A percentile compares a stretch with the other conserved stretches of the same genome.
Evolutionary conservation across 1,139 yeast species (phyloP).

Genomic region (Magnusiomyces suaveolens): DNA sequence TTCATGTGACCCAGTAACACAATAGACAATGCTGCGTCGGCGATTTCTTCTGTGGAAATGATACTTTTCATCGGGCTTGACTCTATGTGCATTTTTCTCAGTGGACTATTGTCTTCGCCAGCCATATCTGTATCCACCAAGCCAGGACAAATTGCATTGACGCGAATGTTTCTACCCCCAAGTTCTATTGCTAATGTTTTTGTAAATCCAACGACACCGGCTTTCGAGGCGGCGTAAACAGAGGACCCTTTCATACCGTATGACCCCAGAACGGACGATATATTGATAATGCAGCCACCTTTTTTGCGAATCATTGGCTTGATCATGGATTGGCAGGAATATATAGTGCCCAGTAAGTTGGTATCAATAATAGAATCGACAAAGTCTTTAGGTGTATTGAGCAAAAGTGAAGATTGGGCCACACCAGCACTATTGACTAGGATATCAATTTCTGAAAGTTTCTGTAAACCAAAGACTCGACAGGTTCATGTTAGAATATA

Average conservation of each 20-base stretch:
- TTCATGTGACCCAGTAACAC: slow-evolving; percentile 25
- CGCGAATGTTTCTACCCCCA: slow-evolving; percentile 41
- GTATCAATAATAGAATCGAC: slow-evolving; percentile 45
- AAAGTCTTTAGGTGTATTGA: slow-evolving; percentile 37
- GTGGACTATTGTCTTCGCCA: slow-evolving; percentile 15
- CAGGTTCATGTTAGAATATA: slow-evolving; percentile 18
- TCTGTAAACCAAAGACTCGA: not conserved
- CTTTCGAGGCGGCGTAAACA: slow-evolving; percentile 73
- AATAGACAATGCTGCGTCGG: slow-evolving; percentile 31
- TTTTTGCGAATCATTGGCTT: slow-evolving; percentile 42
- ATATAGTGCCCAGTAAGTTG: slow-evolving; percentile 60
- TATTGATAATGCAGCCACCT: slow-evolving; percentile 44
- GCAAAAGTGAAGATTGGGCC: slow-evolving; percentile 50
- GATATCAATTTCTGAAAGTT: slow-evolving; percentile 32
- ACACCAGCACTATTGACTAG: slow-evolving; percentile 78
- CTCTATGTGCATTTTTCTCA: slow-evolving; percentile 16
- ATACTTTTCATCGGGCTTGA: slow-evolving; percentile 23
- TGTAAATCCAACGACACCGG: slow-evolving; percentile 61
- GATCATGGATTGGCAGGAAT: slow-evolving; percentile 42
- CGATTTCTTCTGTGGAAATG: slow-evolving; percentile 28
- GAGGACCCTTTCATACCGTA: slow-evolving; percentile 51
- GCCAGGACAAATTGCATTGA: slow-evolving; percentile 66
- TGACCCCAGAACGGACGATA: slow-evolving; percentile 61
- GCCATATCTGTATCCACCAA: slow-evolving; percentile 70
- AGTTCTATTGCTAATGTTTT: slow-evolving; percentile 55